These are phyloP conservation scores for Corymbia citriodora DNA, from an alignment of 441 rosid genomes.

Conservation along the genomic window DNA sequence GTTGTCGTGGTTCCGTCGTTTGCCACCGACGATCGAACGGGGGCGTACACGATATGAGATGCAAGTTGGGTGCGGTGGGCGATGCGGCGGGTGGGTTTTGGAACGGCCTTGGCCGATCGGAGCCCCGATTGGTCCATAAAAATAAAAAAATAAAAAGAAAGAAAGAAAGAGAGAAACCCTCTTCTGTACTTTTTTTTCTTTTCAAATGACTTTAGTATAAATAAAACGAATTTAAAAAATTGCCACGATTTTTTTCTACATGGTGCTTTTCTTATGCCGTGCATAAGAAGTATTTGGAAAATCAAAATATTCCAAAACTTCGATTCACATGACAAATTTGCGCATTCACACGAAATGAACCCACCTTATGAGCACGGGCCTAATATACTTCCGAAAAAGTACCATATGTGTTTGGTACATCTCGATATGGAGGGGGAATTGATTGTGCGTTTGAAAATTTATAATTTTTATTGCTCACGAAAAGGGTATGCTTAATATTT, in stretches of 20 bases:
- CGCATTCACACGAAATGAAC: not conserved
- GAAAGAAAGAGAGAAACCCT: too few species aligned
- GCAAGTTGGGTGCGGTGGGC: not conserved
- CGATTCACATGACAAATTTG: not conserved
- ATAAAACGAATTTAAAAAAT: too few species aligned
- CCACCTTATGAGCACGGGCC: not conserved
- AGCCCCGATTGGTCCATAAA: not conserved
- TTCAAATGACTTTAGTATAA: not conserved
- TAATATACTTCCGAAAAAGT: not conserved
- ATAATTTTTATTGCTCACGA: not conserved
- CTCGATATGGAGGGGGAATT: not conserved
- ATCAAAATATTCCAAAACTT: not conserved
- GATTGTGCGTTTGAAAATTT: not conserved
- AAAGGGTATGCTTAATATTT: not conserved
- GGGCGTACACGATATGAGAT: not conserved
- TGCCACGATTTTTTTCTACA: not conserved
- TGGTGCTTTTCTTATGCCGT: not conserved
- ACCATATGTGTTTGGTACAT: not conserved
- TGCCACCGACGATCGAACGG: not conserved
- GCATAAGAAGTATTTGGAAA: not conserved
- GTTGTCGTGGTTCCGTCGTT: not conserved
- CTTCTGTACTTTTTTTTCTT: not conserved
- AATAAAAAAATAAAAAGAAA: not conserved
- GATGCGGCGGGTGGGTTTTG: not conserved
- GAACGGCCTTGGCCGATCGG: not conserved